These are phyloP conservation scores for Entamoeba nuttalli DNA, from an alignment of 208 protist genomes.

Conservation along the genomic window DNA sequence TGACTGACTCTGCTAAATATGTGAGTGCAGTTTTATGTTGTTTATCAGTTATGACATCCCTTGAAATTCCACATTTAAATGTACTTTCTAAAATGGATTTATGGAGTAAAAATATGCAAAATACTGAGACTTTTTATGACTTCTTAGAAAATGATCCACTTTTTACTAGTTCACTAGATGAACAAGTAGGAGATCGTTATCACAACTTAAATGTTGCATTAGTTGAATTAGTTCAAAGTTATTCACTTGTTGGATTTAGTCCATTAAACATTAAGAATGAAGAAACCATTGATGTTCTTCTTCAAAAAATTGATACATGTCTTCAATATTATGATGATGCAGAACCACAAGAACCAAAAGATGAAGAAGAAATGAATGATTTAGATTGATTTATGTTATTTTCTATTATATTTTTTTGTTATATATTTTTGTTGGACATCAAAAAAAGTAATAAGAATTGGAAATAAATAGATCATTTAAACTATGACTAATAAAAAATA, in stretches of 20 bases:
- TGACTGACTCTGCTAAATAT: conserved; percentile 65
- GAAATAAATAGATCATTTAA: background rate
- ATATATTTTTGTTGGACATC: background rate
- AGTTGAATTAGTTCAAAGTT: background rate
- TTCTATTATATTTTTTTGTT: background rate
- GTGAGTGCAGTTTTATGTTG: conserved; percentile 76
- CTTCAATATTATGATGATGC: background rate
- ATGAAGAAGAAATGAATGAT: background rate
- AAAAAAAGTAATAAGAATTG: background rate
- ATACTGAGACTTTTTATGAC: background rate
- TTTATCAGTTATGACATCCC: conserved; percentile 69
- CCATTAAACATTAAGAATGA: background rate
- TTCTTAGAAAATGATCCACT: background rate
- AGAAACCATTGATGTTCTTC: background rate
- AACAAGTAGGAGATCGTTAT: background rate
- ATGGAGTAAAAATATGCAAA: background rate
- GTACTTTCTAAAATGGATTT: conserved; percentile 86
- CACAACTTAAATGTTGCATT: background rate
- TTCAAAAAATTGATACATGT: background rate
- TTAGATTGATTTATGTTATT: background rate
- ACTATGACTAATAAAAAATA: background rate
- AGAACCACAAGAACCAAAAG: background rate
- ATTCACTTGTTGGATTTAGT: background rate
- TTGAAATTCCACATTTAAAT: conserved; percentile 82
- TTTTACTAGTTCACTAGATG: background rate